These are phyloP conservation scores for Petunia axillaris DNA, from an alignment of 257 asterid genomes.

Conservation along the genomic window DNA sequence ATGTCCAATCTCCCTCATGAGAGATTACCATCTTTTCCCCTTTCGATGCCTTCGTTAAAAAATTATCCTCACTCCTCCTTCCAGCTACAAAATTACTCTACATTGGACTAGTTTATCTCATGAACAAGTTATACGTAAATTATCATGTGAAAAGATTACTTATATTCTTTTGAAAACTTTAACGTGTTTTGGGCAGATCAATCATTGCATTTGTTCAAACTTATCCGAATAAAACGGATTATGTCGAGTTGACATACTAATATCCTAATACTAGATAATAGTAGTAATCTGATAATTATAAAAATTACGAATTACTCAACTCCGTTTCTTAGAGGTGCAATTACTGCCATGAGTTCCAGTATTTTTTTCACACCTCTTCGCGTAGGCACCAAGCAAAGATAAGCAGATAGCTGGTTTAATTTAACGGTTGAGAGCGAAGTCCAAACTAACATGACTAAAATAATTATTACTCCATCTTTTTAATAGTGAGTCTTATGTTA, in stretches of 20 bases:
- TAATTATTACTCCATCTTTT: background rate
- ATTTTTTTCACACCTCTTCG: background rate
- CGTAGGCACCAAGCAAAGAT: no score
- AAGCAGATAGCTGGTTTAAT: no score
- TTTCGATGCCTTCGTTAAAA: no score
- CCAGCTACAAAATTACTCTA: no score
- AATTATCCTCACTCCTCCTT: no score
- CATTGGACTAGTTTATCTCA: background rate
- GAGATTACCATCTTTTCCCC: no score
- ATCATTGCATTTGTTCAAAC: conserved; percentile 34
- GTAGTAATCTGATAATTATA: background rate
- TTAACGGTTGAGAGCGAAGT: no score
- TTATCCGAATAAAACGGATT: conserved; percentile 35
- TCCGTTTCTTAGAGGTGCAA: background rate
- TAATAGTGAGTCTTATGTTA: background rate
- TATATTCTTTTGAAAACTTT: conserved; percentile 5
- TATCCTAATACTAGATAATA: background rate
- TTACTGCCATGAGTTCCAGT: background rate
- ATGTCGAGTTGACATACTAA: conserved; percentile 36
- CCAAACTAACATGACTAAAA: background rate
- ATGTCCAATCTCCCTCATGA: no score
- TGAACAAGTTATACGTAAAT: background rate
- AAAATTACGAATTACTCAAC: background rate
- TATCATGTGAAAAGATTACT: background rate
- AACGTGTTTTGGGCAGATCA: conserved; percentile 39